Conservation (phyloP, 1,139 yeast species). For the Zygoascus meyerae region DNA sequence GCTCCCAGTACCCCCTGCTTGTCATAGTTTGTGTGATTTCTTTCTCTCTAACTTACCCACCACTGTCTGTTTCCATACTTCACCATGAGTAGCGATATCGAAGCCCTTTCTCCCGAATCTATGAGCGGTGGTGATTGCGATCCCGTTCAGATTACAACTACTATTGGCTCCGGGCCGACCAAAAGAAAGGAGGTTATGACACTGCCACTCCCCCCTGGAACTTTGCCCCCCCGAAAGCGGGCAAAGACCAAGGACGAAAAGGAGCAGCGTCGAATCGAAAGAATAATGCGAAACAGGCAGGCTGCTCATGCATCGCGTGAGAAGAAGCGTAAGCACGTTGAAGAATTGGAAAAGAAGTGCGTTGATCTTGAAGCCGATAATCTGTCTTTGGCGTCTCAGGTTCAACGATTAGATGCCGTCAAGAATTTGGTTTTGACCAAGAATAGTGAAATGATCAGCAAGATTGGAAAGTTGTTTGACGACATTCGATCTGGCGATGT, state of each 20-base stretch:
- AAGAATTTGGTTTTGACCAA: conserved; percentile 2
- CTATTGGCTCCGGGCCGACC: conserved; percentile 19
- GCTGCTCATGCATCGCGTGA: conserved; percentile 98
- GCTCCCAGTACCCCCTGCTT: neutral
- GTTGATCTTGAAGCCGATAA: conserved; percentile 28
- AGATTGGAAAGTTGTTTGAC: conserved; percentile 6
- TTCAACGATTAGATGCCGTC: neutral
- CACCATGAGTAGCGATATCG: conserved; percentile 8
- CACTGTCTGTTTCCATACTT: neutral
- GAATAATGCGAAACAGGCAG: conserved; percentile 87
- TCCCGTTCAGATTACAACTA: conserved; percentile 13
- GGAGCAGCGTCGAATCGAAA: conserved; percentile 90
- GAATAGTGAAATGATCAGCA: neutral
- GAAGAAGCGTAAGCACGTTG: conserved; percentile 89
- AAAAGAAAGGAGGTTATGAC: conserved; percentile 29
- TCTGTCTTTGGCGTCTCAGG: conserved; percentile 20
- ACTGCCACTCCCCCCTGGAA: conserved; percentile 35
- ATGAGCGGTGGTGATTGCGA: neutral
- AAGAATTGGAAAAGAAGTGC: conserved; percentile 59
- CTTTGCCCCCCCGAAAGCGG: conserved; percentile 90
- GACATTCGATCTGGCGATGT: conserved; percentile 6
- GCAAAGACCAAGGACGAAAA: conserved; percentile 96
- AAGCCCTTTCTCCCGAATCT: conserved; percentile 4
- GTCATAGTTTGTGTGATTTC: neutral
- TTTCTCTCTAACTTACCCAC: neutral